These are phyloP conservation scores for Leishmania gerbilli DNA, from an alignment of 208 protist species.

Conservation along the genomic window DNA sequence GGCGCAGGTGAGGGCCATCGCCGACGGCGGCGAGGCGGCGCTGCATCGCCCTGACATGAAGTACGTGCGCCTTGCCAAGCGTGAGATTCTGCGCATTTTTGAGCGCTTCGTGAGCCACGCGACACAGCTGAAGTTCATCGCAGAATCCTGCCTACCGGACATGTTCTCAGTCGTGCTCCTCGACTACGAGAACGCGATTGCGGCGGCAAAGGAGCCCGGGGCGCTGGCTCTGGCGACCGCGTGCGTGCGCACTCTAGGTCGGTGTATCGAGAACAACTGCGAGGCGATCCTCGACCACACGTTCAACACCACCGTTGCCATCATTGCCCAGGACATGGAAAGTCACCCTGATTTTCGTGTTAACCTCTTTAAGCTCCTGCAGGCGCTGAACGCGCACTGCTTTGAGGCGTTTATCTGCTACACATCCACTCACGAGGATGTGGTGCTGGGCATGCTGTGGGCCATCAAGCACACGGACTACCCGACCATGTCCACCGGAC, in stretches of 20 bases:
- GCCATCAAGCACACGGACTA: conserved; percentile 98
- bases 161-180: conserved; percentile 95
- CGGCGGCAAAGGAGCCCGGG: conserved; percentile 92
- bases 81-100: conserved; percentile 95
- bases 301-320: conserved; percentile 97
- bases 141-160: conserved; percentile 91
- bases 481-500: conserved; percentile 89
- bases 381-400: conserved; percentile 95
- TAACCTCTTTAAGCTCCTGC: conserved; percentile 97
- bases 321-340: conserved; percentile 97
- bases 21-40: conserved; percentile 32
- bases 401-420: conserved; percentile 88
- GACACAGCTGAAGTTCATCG: conserved; percentile 87
- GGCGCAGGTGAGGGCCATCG: conserved; percentile 33
- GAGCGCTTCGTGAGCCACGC: conserved; percentile 93
- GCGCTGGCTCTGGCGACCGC: conserved; percentile 93
- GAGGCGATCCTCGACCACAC: conserved; percentile 95
- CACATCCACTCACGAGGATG: conserved; percentile 57
- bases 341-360: conserved; percentile 98
- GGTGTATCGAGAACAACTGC: conserved; percentile 78
- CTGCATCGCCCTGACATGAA: conserved; percentile 46
- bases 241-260: conserved; percentile 91
- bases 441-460: conserved; percentile 97
- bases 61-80: conserved; percentile 94
- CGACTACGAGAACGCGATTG: conserved; percentile 94